Evolutionary conservation across 352 stramenopile genomes (phyloP), one percentile per base, ranked within the genome.

Genomic region (Aphanomyces stellatus): DNA sequence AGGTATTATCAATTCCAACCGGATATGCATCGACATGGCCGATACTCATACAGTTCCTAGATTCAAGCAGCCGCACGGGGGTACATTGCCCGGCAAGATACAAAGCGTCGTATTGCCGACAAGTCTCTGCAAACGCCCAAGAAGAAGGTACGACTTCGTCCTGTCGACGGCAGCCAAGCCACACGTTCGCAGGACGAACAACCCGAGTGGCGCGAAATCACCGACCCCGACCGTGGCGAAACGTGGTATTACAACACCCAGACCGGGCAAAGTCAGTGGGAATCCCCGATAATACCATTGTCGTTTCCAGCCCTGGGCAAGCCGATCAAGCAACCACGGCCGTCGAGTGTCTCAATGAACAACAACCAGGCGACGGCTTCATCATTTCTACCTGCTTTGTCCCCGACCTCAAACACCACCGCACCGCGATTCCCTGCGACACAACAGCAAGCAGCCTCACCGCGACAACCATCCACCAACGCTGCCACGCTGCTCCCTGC

Each of bases 161-260:
- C n/a, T n/a, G n/a, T n/a, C n/a, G n/a, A n/a, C n/a, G n/a, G n/a
- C n/a, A n/a, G n/a, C n/a, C n/a, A n/a, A n/a, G n/a, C n/a, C n/a
- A n/a, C n/a, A n/a, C n/a, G n/a, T n/a, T n/a, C n/a, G n/a, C n/a
- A n/a, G n/a, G n/a, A n/a, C 22, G 31, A 69, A 8, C 42, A 30
- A 0, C 61, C 76, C 31, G 71, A 81, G 46, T 94, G 85, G 85
- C 79, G 87, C 41, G 69, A 91, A 57, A 80, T 94, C 8, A 82
- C 81, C 3, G 85, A 94, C 62, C 71, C 88, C 8, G 79, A 87
- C 19, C 69, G 73, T 7, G 77, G 74, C 5, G 84, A 91, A 41
- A 76, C 86, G 15, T 94, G 85, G 85, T 94, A 85, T 67, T 94
- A 92, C 73, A 94, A 94, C 57, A 69, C 75, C 2, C 57, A 59